Base-by-base conservation (phyloP, 2,329 filamentous ascomycete species). In the Arthrobotrys musiformis region DNA sequence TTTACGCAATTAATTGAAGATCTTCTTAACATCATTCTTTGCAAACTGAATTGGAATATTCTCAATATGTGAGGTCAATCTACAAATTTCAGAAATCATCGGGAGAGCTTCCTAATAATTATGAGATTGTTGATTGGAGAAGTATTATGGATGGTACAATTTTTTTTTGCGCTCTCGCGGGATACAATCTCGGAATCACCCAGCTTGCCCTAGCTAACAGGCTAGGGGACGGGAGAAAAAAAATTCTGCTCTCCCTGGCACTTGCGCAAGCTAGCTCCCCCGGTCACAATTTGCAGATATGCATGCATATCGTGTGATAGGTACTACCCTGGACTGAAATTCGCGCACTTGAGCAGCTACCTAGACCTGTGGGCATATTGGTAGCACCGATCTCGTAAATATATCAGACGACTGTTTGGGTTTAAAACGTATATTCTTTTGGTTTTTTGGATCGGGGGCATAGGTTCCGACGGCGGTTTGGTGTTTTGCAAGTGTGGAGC, bases 401-500 rank as follows among this genome's bases (percentile, higher is more conserved):
- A 2, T 46, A 19, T 44, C 37, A 33, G 58, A 37, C 54, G 54
- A 40, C 19, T 40, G 2, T 9, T 26, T 0, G 9, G n/a, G 8
- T 40, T 26, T 42, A 8, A 30, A 62, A 54, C 9, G 0, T 19
- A 26, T 26, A n/a, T n/a, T n/a, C 11, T 1, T 22, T 61, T 28
- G 17, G 44, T n/a, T 17, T 40, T 58, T 37, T 28, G 22, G 11
- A 46, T 56, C 73, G 73, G 73, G 64, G 58, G 40, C 48, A 77
- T 28, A 37, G n/a, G 11, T 48, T 67, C 73, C 73, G 70, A 69
- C 5, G n/a, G 30, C n/a, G 13, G 8, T 42, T 42, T 4, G 9
- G 9, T 13, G 2, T 42, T 42, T 28, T 33, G 4, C 5, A 19
- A 35, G 15, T n/a, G 50, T 42, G 50, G 44, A 30, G 50, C 17